Conservation (phyloP, 306 rosid genomes). For the Citrullus colocynthis region DNA sequence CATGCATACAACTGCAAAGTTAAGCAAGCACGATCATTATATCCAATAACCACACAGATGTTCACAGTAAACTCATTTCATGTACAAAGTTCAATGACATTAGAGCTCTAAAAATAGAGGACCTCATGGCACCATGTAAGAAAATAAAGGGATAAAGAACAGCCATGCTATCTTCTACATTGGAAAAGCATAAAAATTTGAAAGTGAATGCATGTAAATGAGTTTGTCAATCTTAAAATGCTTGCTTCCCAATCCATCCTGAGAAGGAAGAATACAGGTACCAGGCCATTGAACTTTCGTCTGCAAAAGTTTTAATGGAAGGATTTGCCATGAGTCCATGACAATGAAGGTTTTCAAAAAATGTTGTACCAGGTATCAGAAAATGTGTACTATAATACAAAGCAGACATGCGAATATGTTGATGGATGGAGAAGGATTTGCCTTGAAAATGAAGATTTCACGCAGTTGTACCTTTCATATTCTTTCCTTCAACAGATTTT, state of each 20-base stretch:
- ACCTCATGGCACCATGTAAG: not conserved
- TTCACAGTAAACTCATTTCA: not conserved
- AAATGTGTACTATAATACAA: not conserved
- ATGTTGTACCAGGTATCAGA: too few species aligned
- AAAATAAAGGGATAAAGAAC: not conserved
- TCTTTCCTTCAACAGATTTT: not conserved
- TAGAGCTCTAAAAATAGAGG: not conserved
- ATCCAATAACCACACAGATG: not conserved
- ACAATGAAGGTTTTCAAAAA: too few species aligned
- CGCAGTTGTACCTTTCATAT: not conserved
- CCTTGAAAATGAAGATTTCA: not conserved
- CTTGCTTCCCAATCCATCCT: not conserved
- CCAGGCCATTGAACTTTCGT: not conserved
- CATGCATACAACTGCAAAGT: conserved; percentile 58
- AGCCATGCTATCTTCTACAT: not conserved
- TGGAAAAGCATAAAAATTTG: not conserved
- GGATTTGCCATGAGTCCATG: too few species aligned
- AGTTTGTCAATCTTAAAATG: not conserved
- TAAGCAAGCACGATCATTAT: not conserved
- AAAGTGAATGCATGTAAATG: not conserved
- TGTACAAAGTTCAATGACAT: not conserved
- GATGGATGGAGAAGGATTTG: not conserved
- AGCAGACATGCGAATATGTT: not conserved
- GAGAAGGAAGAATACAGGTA: not conserved
- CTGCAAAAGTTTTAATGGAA: too few species aligned